phyloP scores from a whole-genome alignment of 495 filamentous ascomycete species.

The Usnea hakonensis region DNA sequence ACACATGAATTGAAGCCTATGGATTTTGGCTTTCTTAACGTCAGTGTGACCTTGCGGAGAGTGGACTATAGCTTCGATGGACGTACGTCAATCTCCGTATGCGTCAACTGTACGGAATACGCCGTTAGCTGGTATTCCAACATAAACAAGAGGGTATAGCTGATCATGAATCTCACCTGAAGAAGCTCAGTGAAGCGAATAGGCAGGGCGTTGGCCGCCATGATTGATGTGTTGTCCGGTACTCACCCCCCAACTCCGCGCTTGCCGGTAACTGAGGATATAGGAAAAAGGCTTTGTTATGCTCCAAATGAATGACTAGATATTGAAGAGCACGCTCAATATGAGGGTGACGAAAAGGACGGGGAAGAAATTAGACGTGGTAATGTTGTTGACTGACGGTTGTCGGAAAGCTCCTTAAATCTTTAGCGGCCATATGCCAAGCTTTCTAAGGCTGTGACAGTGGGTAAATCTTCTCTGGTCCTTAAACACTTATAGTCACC shows the following conservation, averaged over 20 bases:
- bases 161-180: slow-evolving; percentile 49
- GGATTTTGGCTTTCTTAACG: slow-evolving; percentile 53
- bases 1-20: slow-evolving; percentile 98
- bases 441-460: background rate
- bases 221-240: slow-evolving; percentile 36
- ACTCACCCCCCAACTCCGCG: slow-evolving; percentile 32
- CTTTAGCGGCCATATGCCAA: background rate
- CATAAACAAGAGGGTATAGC: background rate
- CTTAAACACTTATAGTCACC: too few species aligned
- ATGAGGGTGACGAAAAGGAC: background rate
- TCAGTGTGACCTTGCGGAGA: slow-evolving; percentile 31
- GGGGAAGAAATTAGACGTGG: background rate
- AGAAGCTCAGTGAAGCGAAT: slow-evolving; percentile 94
- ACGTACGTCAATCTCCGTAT: slow-evolving; percentile 74
- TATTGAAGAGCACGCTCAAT: background rate
- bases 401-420: slow-evolving; percentile 14
- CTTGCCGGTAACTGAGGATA: slow-evolving; percentile 7
- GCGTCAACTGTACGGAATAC: slow-evolving; percentile 51
- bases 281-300: background rate
- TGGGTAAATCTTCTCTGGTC: too few species aligned
- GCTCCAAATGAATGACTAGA: slow-evolving; percentile 6
- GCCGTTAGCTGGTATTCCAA: slow-evolving; percentile 10
- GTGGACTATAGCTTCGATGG: slow-evolving; percentile 16
- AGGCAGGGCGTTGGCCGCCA: slow-evolving; percentile 54
- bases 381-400: slow-evolving; percentile 4